Conservation (phyloP, 2,329 filamentous ascomycete species). For the Ceratocystis papillata region DNA sequence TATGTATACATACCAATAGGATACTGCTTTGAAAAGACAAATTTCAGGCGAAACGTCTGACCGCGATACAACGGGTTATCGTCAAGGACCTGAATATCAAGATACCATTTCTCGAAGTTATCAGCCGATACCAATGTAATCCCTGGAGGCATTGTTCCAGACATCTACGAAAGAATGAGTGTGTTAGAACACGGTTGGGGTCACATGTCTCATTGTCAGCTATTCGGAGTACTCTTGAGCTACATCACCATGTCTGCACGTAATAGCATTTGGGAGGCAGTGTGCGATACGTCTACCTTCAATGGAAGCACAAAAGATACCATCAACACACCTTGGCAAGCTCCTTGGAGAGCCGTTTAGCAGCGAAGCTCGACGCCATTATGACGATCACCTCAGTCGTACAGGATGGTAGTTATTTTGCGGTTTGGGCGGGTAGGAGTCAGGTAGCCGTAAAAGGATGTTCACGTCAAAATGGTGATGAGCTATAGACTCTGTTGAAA, state of each 20-base stretch:
- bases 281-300: constrained; percentile 11
- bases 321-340: constrained; percentile 40
- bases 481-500: neutral
- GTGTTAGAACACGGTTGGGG: neutral
- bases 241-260: neutral
- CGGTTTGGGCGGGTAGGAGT: neutral
- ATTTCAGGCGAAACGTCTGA: constrained; percentile 74
- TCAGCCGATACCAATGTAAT: constrained; percentile 74
- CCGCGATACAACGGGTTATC: constrained; percentile 75
- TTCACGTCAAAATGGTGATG: neutral
- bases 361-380: constrained; percentile 37
- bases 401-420: neutral
- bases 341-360: constrained; percentile 51
- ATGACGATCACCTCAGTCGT: neutral
- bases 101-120: constrained; percentile 76
- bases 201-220: constrained; percentile 7
- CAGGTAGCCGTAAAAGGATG: constrained; percentile 4
- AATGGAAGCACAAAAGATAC: neutral
- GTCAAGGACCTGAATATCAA: constrained; percentile 87
- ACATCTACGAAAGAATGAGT: constrained; percentile 36
- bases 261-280: neutral
- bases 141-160: constrained; percentile 48
- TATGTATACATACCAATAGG: constrained; percentile 60
- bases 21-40: constrained; percentile 72
- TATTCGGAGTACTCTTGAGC: neutral